Evolutionary conservation across 164 flowering plant genomes (phyloP).

Genomic region (Hamamelis virginiana): DNA sequence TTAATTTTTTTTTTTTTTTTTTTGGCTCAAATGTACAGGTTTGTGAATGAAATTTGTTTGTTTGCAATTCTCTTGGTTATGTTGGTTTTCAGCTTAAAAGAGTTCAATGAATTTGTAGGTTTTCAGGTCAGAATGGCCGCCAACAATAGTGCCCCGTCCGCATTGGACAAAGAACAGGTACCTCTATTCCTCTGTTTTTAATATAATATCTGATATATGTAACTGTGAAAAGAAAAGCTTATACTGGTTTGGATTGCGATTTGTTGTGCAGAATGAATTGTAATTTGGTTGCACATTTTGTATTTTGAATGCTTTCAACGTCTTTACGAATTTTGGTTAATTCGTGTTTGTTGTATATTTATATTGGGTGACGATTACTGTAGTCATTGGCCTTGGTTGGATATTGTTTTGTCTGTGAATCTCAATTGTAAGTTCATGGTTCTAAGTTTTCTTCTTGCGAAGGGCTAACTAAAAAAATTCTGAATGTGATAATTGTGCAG

Average conservation of each 20-base stretch:
- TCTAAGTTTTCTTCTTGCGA: background rate
- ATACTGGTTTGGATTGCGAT: background rate
- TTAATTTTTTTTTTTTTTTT: background rate
- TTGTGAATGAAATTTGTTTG: background rate
- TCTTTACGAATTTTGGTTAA: too few species aligned
- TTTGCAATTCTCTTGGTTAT: background rate
- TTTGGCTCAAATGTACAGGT: background rate
- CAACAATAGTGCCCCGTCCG: constrained; percentile 22
- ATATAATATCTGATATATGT: background rate
- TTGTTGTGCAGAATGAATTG: too few species aligned
- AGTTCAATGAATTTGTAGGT: background rate
- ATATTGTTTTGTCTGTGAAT: background rate
- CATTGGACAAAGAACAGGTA: constrained; percentile 52
- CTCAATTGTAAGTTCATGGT: background rate
- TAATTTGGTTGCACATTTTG: too few species aligned
- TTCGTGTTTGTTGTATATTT: too few species aligned
- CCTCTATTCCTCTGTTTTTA: background rate
- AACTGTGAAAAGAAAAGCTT: background rate
- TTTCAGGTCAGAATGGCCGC: constrained; percentile 47
- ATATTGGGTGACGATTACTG: too few species aligned
- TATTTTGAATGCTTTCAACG: too few species aligned
- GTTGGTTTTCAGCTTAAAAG: too few species aligned
- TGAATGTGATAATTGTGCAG: constrained; percentile 33
- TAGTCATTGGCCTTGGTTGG: too few species aligned
- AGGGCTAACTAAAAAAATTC: background rate